Evolutionary conservation across 2,329 filamentous ascomycete species (phyloP).

Genomic region (Microcera coccophila): DNA sequence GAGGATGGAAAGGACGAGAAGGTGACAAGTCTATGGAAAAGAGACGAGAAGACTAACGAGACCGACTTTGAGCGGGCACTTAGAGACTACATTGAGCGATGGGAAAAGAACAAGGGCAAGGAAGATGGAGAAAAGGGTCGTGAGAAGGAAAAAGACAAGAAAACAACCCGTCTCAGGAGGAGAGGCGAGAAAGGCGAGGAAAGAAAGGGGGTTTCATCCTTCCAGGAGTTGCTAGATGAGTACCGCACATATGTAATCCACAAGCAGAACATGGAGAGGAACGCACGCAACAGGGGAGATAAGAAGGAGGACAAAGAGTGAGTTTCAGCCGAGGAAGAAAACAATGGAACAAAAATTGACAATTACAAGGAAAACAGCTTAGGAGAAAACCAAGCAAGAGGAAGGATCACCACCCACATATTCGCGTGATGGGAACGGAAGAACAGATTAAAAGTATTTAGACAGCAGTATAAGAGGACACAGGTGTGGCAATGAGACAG

Average conservation of each 20-base stretch:
- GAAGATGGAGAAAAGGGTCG: slow-evolving; percentile 25
- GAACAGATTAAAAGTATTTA: too few relatives aligned
- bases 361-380: background rate
- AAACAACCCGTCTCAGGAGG: background rate
- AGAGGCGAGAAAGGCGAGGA: background rate
- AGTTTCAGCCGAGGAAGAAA: background rate
- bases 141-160: slow-evolving; percentile 18
- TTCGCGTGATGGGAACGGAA: too few relatives aligned
- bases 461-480: too few relatives aligned
- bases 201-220: background rate
- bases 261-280: background rate
- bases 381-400: background rate
- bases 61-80: too few relatives aligned
- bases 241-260: too few relatives aligned
- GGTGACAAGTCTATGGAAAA: background rate
- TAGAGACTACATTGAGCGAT: too few relatives aligned
- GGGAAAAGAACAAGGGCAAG: slow-evolving; percentile 18
- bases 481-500: too few relatives aligned
- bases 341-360: background rate
- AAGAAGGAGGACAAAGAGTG: too few relatives aligned
- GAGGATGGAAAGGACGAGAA: background rate
- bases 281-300: too few relatives aligned
- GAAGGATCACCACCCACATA: too few relatives aligned
- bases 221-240: too few relatives aligned
- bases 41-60: slow-evolving; percentile 19